Base-by-base conservation (phyloP, 2,329 filamentous ascomycete species). In the Coniella vitis region DNA sequence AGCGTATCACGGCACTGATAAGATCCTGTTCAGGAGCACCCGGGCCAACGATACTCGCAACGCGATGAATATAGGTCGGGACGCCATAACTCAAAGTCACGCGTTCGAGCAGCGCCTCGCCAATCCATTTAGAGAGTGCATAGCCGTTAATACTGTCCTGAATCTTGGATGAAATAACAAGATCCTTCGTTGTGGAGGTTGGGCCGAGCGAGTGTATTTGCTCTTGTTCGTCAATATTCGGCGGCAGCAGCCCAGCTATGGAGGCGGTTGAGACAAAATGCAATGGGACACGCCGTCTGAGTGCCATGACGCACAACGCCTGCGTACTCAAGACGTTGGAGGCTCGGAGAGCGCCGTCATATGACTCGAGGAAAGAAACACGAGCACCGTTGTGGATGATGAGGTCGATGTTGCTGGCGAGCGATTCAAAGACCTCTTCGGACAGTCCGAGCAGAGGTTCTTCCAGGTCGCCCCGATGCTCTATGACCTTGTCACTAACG, bases 301-400 rank as follows among this genome's bases (percentile, higher is more conserved):
- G 7, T 1, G 58, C 60, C 10, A 73, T 49, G 4, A 54, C 47
- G 4, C 60, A 57, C 7, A 72, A 59, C 38, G 63, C 57, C 37
- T 59, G 58, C 2, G 66, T 70, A 0, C 69, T 57, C 0, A 51
- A 13, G 3, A 72, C 53, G 51, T 74, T 74, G 20, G 58, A 42
- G 1, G 43, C 40, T 1, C 61, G 56, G 0, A 73, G 57, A 0
- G 59, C 19, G 21, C 21, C 57, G 9, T 55, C 17, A 53, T 72
- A 74, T 1, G 57, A 55, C 22, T 72, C 64, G 53, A 61, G 45
- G 56, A 61, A 69, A 10, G 59, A 67, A n/a, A 61, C 59, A 22
- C 68, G 63, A 12, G 72, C 71, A 12, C 70, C 75, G 47, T 63
- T 67, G 58, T 79, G 82, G 20, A 86, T 72, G 43, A 84, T 71